Evolutionary conservation across 768 basidiomycete genomes (phyloP), one percentile per base, ranked within the genome.

Genomic region (Amanita polypyramis): DNA sequence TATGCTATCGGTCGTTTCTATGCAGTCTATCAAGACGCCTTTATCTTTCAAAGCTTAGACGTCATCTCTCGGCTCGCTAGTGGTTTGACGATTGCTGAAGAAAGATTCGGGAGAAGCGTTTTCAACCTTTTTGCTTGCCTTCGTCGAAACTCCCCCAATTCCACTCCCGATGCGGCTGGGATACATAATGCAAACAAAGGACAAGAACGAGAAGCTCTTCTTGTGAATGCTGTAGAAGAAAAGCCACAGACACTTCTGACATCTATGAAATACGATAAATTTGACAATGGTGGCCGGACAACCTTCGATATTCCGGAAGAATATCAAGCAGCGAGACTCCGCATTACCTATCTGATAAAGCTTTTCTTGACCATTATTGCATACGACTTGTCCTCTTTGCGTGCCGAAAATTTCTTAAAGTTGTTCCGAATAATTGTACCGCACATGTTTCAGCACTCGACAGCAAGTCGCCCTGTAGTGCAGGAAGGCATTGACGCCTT

Each of bases 361-460:
- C 69, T 90, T 6, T 79, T 87, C 58, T 69, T 88, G 25, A 89
- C 86, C 1, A 80, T 90, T 50, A 85, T 90, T 46, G 85, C 84
- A 5, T 81, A 87, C 53, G 80, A 87, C 58, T 71, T 80, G 12
- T 69, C 73, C 4, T 79, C 79, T 40, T 61, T 75, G 19, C 78
- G 85, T 17, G 80, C 85, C 2, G 76, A 86, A 52, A 71, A 80
- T 46, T 88, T 88, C 62, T 64, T 90, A 35, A 70, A 70, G 4
- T 65, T 85, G 21, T 66, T 90, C 14, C 74, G 77, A 8, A 66
- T 71, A 34, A 63, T 85, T 40, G 63, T 74, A 0, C 78, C 80
- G 3, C 59, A 73, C 47, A 63, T 88, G 4, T 83, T 80, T 57
- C 65, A 80, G 41, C 67, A 69, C 4, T 81, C 82, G 0, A 59